phyloP scores from a whole-genome alignment of 1,284 basidiomycete genomes.

The Schizophyllum amplum region DNA sequence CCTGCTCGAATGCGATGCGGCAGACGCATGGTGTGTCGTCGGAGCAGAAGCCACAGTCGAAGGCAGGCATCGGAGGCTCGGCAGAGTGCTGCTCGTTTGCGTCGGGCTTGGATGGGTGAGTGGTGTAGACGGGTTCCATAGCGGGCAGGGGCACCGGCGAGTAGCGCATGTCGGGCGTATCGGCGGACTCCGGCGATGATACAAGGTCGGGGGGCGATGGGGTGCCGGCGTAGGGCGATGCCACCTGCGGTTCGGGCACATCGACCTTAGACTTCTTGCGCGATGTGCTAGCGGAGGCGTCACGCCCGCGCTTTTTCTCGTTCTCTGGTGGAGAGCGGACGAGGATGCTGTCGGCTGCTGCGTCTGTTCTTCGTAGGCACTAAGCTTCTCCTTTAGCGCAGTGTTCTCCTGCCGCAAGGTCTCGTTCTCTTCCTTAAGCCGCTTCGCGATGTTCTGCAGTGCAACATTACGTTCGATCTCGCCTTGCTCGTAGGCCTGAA shows the following conservation, averaged over 20 bases:
- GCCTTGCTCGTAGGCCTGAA: slow-evolving; percentile 83
- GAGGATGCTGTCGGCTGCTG: slow-evolving; percentile 14
- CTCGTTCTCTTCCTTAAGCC: slow-evolving; percentile 84
- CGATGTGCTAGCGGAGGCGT: slow-evolving; percentile 28
- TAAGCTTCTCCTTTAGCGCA: slow-evolving; percentile 51
- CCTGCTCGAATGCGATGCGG: slow-evolving; percentile 40
- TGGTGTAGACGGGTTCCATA: slow-evolving; percentile 18
- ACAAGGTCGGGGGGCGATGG: slow-evolving; percentile 36
- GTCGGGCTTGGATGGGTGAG: slow-evolving; percentile 17
- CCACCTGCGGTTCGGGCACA: slow-evolving; percentile 17
- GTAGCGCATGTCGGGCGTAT: slow-evolving; percentile 24
- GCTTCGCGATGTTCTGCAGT: slow-evolving; percentile 78
- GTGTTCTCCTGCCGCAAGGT: slow-evolving; percentile 57
- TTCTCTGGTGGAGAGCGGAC: slow-evolving; percentile 14
- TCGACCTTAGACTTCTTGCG: slow-evolving; percentile 38
- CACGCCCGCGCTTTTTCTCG: slow-evolving; percentile 50
- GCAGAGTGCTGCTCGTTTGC: not conserved
- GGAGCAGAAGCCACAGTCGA: slow-evolving; percentile 65
- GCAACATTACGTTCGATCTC: slow-evolving; percentile 86
- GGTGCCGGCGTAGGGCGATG: slow-evolving; percentile 12
- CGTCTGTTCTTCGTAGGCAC: slow-evolving; percentile 39
- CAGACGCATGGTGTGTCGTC: slow-evolving; percentile 68
- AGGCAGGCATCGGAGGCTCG: slow-evolving; percentile 20
- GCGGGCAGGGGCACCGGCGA: slow-evolving; percentile 20
- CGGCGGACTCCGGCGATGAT: slow-evolving; percentile 47